Evolutionary conservation across 257 asterid genomes (phyloP), one percentile per base, ranked within the genome.

Genomic region (Nicotiana undulata): DNA sequence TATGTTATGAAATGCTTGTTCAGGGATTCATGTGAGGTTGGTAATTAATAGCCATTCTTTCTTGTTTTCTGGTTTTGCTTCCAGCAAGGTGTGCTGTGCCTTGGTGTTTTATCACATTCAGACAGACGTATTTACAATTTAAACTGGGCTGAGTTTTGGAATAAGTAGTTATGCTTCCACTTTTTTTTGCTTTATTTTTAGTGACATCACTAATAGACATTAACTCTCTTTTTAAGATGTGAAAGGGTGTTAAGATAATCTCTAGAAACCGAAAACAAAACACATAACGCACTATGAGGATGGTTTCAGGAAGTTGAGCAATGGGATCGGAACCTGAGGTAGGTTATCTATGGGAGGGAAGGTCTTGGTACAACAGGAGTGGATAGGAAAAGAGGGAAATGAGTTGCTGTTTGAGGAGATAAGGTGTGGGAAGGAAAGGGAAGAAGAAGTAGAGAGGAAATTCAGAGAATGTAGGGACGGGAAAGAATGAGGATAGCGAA

Each of bases 21-120:
- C 87, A 88, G 87, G 85, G 90, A 91, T 83, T 86, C 84, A 52
- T 85, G 86, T 80, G 90, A 90, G 97, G 98, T 94, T 81, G 80
- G 90, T 79, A 76, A 67, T 68, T 82, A 67, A 77, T 82, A 10
- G 77, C 66, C 59, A 18, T 20, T 68, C 80, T 83, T 85, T 76
- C 66, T 82, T 83, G 83, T 80, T 64, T 60, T 44, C 80, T 79
- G 29, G 24, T 40, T 77, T 79, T 79, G 65, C 31, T 81, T 49
- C 29, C 9, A 9, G 64, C 31, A 34, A 61, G 3, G 60, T 13
- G 37, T 74, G 79, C 37, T 49, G 40, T 49, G 44, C 59, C 58
- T 56, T 13, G 82, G 75, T 76, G 70, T 77, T 58, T 77, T n/a
- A 8, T 77, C 70, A 58, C 81, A 77, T 55, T 6, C 65, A 58